phyloP scores from a whole-genome alignment of 495 filamentous ascomycete genomes.

The Neurospora sp. region DNA sequence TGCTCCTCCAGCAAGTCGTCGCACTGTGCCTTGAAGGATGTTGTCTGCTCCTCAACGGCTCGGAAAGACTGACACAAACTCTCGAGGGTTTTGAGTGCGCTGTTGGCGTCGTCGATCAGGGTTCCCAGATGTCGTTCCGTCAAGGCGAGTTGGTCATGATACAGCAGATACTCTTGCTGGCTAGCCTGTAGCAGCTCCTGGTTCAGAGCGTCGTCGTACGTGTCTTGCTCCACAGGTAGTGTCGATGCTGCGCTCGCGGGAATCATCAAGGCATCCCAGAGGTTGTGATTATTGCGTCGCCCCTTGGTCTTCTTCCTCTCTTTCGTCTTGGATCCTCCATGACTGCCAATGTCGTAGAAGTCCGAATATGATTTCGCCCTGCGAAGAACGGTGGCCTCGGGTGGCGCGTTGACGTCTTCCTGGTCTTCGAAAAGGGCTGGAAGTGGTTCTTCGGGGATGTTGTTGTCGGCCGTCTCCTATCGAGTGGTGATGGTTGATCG shows the following conservation, averaged over 20 bases:
- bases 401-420: constrained; percentile 42
- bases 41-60: constrained; percentile 79
- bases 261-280: constrained; percentile 26
- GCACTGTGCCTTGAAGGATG: constrained; percentile 82
- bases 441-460: constrained; percentile 28
- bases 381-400: constrained; percentile 49
- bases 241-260: constrained; percentile 48
- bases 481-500: constrained; percentile 9
- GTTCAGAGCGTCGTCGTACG: constrained; percentile 50
- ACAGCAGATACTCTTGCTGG: constrained; percentile 76
- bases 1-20: constrained; percentile 75
- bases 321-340: constrained; percentile 32
- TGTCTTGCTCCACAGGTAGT: constrained; percentile 45
- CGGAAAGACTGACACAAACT: constrained; percentile 73
- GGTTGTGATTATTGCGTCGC: constrained; percentile 22
- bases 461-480: constrained; percentile 28
- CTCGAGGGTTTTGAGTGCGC: constrained; percentile 61
- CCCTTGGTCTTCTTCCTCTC: constrained; percentile 32
- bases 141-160: constrained; percentile 67
- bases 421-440: constrained; percentile 42
- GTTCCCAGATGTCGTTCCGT: constrained; percentile 69
- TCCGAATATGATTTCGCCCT: constrained; percentile 71
- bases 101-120: constrained; percentile 66
- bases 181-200: constrained; percentile 64
- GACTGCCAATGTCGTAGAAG: constrained; percentile 51